phyloP scores from a whole-genome alignment of 495 filamentous ascomycete species.

The Tetracladium marchalianum region DNA sequence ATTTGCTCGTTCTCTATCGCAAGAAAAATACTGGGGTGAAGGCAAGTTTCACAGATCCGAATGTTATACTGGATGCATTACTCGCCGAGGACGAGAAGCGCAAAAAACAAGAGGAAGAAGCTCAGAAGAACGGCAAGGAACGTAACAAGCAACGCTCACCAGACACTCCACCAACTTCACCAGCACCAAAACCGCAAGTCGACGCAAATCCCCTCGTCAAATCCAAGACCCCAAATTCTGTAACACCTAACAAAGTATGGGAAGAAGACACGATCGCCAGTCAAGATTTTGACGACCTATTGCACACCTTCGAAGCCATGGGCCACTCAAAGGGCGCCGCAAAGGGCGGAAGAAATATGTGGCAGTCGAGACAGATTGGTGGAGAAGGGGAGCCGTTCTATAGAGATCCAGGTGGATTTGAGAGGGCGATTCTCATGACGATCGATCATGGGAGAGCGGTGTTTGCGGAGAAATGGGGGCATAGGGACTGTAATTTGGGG shows the following conservation, averaged over 20 bases:
- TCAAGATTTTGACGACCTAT: conserved; percentile 18
- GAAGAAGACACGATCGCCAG: conserved; percentile 7
- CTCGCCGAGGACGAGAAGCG: conserved; percentile 9
- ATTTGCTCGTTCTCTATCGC: conserved; percentile 38
- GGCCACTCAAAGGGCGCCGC: conserved; percentile 24
- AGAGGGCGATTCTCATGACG: conserved; percentile 38
- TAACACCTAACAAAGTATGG: not conserved
- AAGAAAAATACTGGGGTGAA: conserved; percentile 17
- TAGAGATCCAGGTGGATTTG: conserved; percentile 41
- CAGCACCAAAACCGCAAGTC: no score
- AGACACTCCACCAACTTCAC: not conserved
- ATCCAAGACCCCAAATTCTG: no score
- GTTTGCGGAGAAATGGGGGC: conserved; percentile 48
- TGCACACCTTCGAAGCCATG: conserved; percentile 32
- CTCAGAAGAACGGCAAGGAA: conserved; percentile 1
- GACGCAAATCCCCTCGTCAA: no score
- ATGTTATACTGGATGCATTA: conserved; percentile 21
- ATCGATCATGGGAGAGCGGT: conserved; percentile 43
- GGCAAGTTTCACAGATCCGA: conserved; percentile 29
- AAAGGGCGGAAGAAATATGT: conserved; percentile 41
- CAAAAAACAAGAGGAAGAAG: conserved; percentile 2
- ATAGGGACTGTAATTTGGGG: conserved; percentile 39
- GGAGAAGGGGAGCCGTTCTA: conserved; percentile 53
- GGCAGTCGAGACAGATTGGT: conserved; percentile 47
- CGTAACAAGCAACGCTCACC: not conserved